phyloP scores from a whole-genome alignment of 2,329 filamentous ascomycete species.

The Colletotrichum chrysophilum region DNA sequence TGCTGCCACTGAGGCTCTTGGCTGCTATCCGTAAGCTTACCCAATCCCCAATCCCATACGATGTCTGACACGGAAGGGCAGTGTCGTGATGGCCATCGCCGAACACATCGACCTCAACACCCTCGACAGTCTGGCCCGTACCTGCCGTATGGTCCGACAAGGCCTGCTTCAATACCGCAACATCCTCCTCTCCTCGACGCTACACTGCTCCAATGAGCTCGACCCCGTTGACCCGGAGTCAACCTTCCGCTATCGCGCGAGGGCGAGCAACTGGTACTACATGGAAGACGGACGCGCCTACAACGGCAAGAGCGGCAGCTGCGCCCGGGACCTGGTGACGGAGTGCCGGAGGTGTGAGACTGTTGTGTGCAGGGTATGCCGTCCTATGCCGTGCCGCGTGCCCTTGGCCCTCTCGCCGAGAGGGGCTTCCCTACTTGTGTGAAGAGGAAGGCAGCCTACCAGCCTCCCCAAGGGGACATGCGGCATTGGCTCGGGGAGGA shows the following conservation, averaged over 20 bases:
- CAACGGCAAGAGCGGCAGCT: constrained; percentile 74
- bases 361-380: constrained; percentile 78
- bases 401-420: not conserved
- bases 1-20: constrained; percentile 34
- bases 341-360: constrained; percentile 80
- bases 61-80: constrained; percentile 39
- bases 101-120: constrained; percentile 85
- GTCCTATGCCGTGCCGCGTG: constrained; percentile 10
- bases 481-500: constrained; percentile 5
- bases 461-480: not conserved
- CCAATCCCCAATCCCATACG: too few relatives aligned
- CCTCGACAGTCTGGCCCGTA: constrained; percentile 81
- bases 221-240: constrained; percentile 59
- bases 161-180: constrained; percentile 80
- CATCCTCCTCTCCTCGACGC: constrained; percentile 74
- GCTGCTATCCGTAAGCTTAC: constrained; percentile 40
- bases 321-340: constrained; percentile 86
- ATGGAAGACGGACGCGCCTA: constrained; percentile 61
- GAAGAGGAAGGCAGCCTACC: not conserved
- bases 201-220: constrained; percentile 80
- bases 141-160: constrained; percentile 79
- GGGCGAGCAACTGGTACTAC: constrained; percentile 64
- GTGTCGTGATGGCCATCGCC: constrained; percentile 78
- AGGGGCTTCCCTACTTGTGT: not conserved
- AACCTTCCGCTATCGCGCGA: constrained; percentile 61